Conservation (phyloP, 2,329 filamentous ascomycete species). For the Aspergillus udagawae region DNA sequence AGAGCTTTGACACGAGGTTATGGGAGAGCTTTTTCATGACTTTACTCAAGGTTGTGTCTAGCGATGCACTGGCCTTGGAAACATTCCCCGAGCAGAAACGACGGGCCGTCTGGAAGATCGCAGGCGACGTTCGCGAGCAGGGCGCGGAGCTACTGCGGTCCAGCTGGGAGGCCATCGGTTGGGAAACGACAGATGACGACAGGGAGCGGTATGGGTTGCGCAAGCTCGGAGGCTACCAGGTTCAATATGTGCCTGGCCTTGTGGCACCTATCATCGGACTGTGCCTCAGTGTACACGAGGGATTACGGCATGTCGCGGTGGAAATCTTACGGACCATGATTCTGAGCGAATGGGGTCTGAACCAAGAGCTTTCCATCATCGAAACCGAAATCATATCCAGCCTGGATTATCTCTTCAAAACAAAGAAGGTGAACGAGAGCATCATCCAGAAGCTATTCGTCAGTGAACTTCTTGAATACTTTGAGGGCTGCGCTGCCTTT, state of each 20-base stretch:
- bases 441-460: constrained; percentile 92
- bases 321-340: constrained; percentile 97
- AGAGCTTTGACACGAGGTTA: constrained; percentile 84
- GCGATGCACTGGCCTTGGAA: constrained; percentile 82
- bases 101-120: constrained; percentile 96
- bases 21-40: constrained; percentile 94
- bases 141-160: constrained; percentile 80
- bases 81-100: constrained; percentile 97
- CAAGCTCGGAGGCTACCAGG: constrained; percentile 93
- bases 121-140: constrained; percentile 87
- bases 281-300: constrained; percentile 92
- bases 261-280: constrained; percentile 90
- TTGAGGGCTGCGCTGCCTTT: constrained; percentile 64
- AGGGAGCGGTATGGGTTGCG: constrained; percentile 69
- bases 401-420: constrained; percentile 84
- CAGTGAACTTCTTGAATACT: constrained; percentile 74
- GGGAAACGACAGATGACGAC: constrained; percentile 84
- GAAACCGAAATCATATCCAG: constrained; percentile 97
- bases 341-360: constrained; percentile 94
- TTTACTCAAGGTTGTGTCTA: constrained; percentile 82
- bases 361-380: constrained; percentile 83
- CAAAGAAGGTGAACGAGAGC: constrained; percentile 80
- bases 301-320: constrained; percentile 81
- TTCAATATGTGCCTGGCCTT: constrained; percentile 91
- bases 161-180: constrained; percentile 94